phyloP scores from a whole-genome alignment of 148 eudicot genomes.

The Rhododendron ovatum region DNA sequence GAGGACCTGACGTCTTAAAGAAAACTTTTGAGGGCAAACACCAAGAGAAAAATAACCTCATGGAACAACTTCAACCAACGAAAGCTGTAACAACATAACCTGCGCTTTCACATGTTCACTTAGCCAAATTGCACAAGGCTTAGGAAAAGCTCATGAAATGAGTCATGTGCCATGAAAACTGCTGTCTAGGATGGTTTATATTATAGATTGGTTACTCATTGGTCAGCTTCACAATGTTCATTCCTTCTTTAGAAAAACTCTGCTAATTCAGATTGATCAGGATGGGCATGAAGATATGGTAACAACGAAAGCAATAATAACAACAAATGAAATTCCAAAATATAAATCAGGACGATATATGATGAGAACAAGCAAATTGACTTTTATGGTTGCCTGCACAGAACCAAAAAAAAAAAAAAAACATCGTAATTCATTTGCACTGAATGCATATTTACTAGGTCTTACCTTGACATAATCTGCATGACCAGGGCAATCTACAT shows the following conservation, averaged over 20 bases:
- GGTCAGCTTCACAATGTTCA: background rate
- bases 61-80: background rate
- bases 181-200: background rate
- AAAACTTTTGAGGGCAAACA: background rate
- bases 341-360: background rate
- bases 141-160: background rate
- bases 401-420: too few relatives aligned
- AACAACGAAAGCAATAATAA: background rate
- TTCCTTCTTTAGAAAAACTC: background rate
- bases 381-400: background rate
- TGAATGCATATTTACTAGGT: background rate
- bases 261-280: background rate
- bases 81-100: background rate
- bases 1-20: background rate
- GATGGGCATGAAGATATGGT: background rate
- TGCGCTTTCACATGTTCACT: background rate
- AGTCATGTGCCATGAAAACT: background rate
- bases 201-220: background rate
- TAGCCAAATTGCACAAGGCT: background rate
- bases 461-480: constrained; percentile 97
- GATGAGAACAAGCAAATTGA: background rate
- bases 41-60: background rate
- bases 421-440: background rate
- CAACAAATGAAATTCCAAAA: background rate
- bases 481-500: constrained; percentile 97